Evolutionary conservation across 2,329 filamentous ascomycete species (phyloP), one percentile per base, ranked within the genome.

Genomic region (Septoria petroselini): DNA sequence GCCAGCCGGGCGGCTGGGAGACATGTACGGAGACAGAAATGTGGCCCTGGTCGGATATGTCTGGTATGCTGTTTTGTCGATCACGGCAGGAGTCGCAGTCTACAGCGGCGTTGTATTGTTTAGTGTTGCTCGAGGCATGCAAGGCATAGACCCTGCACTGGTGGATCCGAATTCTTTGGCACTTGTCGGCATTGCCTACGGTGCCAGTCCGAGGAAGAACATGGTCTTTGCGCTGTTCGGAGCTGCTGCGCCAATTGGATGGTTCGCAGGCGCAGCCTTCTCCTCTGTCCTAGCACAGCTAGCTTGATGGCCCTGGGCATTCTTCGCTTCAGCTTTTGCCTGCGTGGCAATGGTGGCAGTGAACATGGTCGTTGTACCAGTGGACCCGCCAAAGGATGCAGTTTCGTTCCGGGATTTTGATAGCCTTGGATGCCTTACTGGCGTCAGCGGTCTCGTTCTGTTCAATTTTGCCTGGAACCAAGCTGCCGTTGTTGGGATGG

Each of bases 11-110:
- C 64, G 70, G 21, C 56, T 72, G 2, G 71, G 71, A 14, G 71
- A 73, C 46, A 68, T 71, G 23, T 63, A 70, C 38, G 71, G 71
- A 18, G 66, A 73, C 61, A 69, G 69, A 54, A 61, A 62, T 7
- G 57, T 73, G 31, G 67, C 70, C 41, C 57, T 65, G 12, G 60
- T 71, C 39, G 71, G 70, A 4, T 72, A 65, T 47, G 58, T 61
- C 15, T 72, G 67, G 61, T 65, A 70, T 21, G 66, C 62, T 4
- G 44, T 70, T 9, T 72, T 68, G 66, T 70, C 68, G 34, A 53
- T 65, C 7, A 61, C 71, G 41, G 62, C 64, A 18, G 70, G 70
- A 17, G 66, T 71, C 53, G 63, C 61, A 17, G 63, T 59, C 30
- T 68, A 68, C 50, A 64, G 62, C 18, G 53, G 52, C 3, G 65